These are phyloP conservation scores for Fusarium sp. DNA, from an alignment of 2,329 filamentous ascomycete genomes.

Conservation along the genomic window DNA sequence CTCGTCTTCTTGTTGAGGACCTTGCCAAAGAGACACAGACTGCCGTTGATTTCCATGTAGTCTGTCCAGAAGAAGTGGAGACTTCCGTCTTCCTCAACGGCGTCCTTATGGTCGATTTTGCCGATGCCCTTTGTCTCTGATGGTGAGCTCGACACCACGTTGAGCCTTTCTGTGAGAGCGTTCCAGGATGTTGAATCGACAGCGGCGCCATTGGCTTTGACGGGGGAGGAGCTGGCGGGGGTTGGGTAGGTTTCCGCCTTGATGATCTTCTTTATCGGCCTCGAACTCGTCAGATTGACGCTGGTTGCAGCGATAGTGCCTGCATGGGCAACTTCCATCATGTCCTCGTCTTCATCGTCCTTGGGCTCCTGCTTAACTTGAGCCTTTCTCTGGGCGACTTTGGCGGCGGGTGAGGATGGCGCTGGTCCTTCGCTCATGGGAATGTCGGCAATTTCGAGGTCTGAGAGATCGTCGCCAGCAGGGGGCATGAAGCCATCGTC, in stretches of 20 bases:
- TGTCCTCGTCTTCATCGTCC: slow-evolving; percentile 81
- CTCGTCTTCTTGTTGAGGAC: slow-evolving; percentile 88
- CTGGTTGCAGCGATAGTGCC: slow-evolving; percentile 75
- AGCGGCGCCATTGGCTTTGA: slow-evolving; percentile 66
- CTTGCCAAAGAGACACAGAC: slow-evolving; percentile 94
- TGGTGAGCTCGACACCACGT: slow-evolving; percentile 81
- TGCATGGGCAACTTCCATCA: slow-evolving; percentile 88
- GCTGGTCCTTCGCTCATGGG: slow-evolving; percentile 83
- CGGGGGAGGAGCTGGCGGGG: slow-evolving; percentile 82
- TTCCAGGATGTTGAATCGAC: slow-evolving; percentile 91
- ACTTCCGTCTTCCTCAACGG: slow-evolving; percentile 93
- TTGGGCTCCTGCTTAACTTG: slow-evolving; percentile 61
- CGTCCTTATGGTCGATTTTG: slow-evolving; percentile 85
- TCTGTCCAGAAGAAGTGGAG: slow-evolving; percentile 97
- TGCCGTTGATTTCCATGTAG: slow-evolving; percentile 92
- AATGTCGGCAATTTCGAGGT: slow-evolving; percentile 62
- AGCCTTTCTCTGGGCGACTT: slow-evolving; percentile 79
- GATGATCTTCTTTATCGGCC: slow-evolving; percentile 76
- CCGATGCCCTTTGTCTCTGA: slow-evolving; percentile 74
- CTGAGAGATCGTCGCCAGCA: slow-evolving; percentile 67
- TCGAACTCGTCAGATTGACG: slow-evolving; percentile 86
- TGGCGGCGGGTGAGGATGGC: slow-evolving; percentile 87
- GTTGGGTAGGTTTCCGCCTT: slow-evolving; percentile 76
- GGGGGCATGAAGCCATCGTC: slow-evolving; percentile 66
- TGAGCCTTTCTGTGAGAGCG: slow-evolving; percentile 84